Evolutionary conservation across 148 eudicot species (phyloP).

Genomic region (Rhododendron mucronatum): DNA sequence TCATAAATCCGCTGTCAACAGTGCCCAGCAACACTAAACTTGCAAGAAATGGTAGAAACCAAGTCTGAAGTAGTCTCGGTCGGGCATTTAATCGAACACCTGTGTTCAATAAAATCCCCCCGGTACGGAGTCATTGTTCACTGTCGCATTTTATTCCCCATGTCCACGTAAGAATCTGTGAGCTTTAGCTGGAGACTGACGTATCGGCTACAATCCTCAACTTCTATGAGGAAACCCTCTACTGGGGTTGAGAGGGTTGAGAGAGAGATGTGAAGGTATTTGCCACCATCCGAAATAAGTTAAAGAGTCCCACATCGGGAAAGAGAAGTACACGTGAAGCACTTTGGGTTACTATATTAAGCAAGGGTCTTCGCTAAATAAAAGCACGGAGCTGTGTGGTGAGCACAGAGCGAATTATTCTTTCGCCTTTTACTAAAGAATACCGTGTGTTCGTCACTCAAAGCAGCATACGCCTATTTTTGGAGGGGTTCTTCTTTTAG

Average conservation of each 20-base stretch:
- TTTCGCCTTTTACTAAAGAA: slow-evolving; percentile 35
- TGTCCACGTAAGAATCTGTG: not conserved
- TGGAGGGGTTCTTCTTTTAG: not conserved
- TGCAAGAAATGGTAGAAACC: no score
- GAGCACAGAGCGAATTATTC: slow-evolving; percentile 33
- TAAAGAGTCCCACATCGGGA: not conserved
- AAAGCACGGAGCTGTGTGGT: slow-evolving; percentile 1
- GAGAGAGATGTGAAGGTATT: not conserved
- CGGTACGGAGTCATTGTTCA: not conserved
- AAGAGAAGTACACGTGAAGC: not conserved
- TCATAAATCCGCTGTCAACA: not conserved
- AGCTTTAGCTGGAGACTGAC: not conserved
- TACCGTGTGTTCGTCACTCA: slow-evolving; percentile 18
- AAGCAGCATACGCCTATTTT: slow-evolving; percentile 13
- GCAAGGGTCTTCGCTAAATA: not conserved
- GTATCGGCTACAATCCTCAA: not conserved
- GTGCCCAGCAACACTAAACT: not conserved
- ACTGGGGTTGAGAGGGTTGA: not conserved
- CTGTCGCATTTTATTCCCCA: not conserved
- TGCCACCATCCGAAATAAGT: not conserved
- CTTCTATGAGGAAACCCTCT: not conserved
- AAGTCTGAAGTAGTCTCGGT: not conserved
- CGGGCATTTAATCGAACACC: not conserved
- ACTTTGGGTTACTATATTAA: not conserved
- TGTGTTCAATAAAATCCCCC: not conserved